phyloP scores from a whole-genome alignment of 441 rosid genomes.

The Euphorbia corollata region DNA sequence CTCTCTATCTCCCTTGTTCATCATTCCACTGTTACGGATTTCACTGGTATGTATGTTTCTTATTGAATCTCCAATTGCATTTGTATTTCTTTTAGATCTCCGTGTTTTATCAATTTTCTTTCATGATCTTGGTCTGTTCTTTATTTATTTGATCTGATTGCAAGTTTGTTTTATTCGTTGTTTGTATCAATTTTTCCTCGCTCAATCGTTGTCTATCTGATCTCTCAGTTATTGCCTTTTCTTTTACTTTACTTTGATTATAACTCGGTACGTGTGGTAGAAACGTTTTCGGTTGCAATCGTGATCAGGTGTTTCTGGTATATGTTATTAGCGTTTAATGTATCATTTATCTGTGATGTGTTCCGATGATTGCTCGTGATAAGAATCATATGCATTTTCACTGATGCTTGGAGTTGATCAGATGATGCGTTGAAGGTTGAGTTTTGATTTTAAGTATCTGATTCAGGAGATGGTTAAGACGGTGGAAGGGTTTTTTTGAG shows the following conservation, averaged over 20 bases:
- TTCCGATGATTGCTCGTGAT: slow-evolving; percentile 17
- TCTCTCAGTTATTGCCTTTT: slow-evolving; percentile 5
- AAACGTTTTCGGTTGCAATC: neutral
- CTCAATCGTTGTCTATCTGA: slow-evolving; percentile 8
- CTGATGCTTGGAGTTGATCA: slow-evolving; percentile 15
- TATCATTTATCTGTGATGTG: neutral
- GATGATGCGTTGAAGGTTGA: neutral
- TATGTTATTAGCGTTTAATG: slow-evolving; percentile 1
- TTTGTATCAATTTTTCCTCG: slow-evolving; percentile 7
- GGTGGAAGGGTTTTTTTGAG: too few relatives aligned
- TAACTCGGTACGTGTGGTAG: neutral
- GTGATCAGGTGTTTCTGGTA: slow-evolving; percentile 9
- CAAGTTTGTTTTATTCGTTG: slow-evolving; percentile 10
- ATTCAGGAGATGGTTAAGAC: slow-evolving; percentile 7
- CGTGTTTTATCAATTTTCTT: slow-evolving; percentile 14
- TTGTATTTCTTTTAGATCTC: slow-evolving; percentile 27
- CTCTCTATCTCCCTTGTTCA: neutral
- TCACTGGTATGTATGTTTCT: slow-evolving; percentile 18
- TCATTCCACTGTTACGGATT: neutral
- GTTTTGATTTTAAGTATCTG: slow-evolving; percentile 16
- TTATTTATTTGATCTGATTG: slow-evolving; percentile 17
- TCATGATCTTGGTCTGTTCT: slow-evolving; percentile 17
- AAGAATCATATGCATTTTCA: neutral
- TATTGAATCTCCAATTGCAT: neutral
- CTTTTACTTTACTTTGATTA: neutral